Base-by-base conservation (phyloP, 495 filamentous ascomycete species). In the Ascodesmis nigricans region DNA sequence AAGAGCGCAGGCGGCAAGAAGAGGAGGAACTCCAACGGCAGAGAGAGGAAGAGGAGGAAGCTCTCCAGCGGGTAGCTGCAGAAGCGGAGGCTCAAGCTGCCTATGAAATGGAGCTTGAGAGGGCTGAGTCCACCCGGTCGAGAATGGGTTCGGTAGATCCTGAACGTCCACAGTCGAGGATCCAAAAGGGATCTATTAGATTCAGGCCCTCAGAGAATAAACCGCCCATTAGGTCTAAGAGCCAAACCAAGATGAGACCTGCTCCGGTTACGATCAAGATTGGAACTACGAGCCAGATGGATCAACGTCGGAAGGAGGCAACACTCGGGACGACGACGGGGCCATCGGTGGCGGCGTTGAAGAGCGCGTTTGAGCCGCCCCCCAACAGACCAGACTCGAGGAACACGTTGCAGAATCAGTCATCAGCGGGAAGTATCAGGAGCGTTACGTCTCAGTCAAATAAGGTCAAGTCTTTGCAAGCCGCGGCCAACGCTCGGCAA, bases 21-120 rank as follows among this genome's bases (percentile, higher is more conserved):
- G 25, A 37, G 20, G 34, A 36, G 21, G 23, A 31, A 39, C 36
- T n/a, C 24, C n/a, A 6, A 19, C 11, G 9, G 20, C 21, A 23
- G 26, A 9, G 15, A 26, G 14, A 26, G 22, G 35, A 37, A 23
- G 14, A 36, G 19, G 54, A 58, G 20, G 58, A 65, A 37, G 61
- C 69, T 36, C 60, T 65, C 33, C 54, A 60, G 38, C 58, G 53
- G 9, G 56, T 55, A 23, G 65, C 64, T 37, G 55, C 58, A 16
- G 61, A 65, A 66, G 31, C 63, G 55, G 20, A 58, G 64, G 20
- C 58, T 62, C 35, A 38, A 41, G 17, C 37, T 7, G 7, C 28
- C 5, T 19, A 35, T 5, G 22, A 35, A 4, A 22, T 24, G 14
- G 33, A 35, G 10, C 15, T 22, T 8, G 3, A 8, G 6, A 19